Evolutionary conservation across 2,329 filamentous ascomycete genomes (phyloP), one percentile per base, ranked within the genome.

Genomic region (Ophidiomyces ophidiicola): DNA sequence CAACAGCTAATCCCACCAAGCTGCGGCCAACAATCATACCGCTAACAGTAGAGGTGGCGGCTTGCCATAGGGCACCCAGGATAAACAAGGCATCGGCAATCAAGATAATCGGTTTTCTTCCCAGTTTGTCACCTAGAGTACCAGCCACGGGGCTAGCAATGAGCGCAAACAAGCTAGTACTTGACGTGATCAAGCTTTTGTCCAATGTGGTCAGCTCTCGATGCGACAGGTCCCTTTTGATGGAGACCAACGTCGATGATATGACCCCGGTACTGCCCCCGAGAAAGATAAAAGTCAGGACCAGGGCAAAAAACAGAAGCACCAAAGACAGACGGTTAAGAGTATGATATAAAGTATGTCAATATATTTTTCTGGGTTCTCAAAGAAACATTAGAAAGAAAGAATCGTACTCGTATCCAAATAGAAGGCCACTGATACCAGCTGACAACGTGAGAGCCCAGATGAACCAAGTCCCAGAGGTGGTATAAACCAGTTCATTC

Each of bases 181-280:
- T 68, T 5, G 70, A 71, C 0, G 74, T 76, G 24, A 78, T 72
- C 3, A 76, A 55, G 41, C 66, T 68, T 50, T 77, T 74, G 52
- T 77, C 72, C 11, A 72, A 55, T 1, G 69, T 76, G 5, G 67
- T 67, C 30, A 71, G 52, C 6, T 55, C 42, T 5, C 66, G 67
- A 28, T 61, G 52, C 5, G 70, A 72, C 18, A 76, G 64, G 47
- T 72, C 69, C 1, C 67, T 60, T 32, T 61, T 60, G 43, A 77
- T 67, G 3, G 68, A 71, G 18, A 78, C 64, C 40, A 78, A 63
- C 1, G 71, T 76, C 1, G 71, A 72, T 24, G 70, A 74, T 40
- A 77, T 76, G 11, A 77, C 72, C 24, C 73, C 74, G 24, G 74
- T 77, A 50, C 69, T 64, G 43, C 61, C 19, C 23, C n/a, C 35